Base-by-base conservation (phyloP, 345 rosid species). In the Zanthoxylum bungeanum region DNA sequence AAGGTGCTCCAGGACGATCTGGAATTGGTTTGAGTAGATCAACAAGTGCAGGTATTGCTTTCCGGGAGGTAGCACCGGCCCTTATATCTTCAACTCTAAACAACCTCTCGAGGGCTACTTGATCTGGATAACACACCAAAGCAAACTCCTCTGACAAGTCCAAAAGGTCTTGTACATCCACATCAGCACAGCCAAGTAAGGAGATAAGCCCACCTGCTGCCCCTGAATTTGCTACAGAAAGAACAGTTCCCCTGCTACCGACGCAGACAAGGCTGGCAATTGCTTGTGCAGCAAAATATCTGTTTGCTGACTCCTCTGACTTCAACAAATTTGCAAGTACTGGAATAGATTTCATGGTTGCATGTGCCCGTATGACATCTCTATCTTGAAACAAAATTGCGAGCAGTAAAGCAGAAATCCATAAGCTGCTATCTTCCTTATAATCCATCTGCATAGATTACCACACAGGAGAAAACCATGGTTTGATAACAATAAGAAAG, bases 21-120 rank as follows among this genome's bases (percentile, higher is more conserved):
- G 99, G 99, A 83, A 96, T 96, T 56, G 99, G 99, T 73, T 96
- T 96, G 61, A 96, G 97, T 67, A 96, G 88, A 78, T 96, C 99
- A 72, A 96, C 99, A 60, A 96, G 95, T 52, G 89, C 91, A 55
- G 99, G 99, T 73, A 96, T 91, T 56, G 98, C 90, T 82, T 96
- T 96, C 50, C 99, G 86, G 65, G 99, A 96, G 74, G 98, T 90
- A 75, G 99, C 97, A 66, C 99, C 99, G 63, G 85, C 82, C 80
- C 99, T 93, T 64, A 96, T 93, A 81, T 96, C 99, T 85, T 96
- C 99, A 74, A 96, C 99, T 78, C 96, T 89, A 77, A 96, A 96
- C 82, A 96, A 83, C 79, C 98, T 90, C 87, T 96, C 99, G 31
- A 96, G 97, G 62, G 98, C 97, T 84, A 91, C 88, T 82, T 96